phyloP scores from a whole-genome alignment of 2,329 filamentous ascomycete genomes.

The Corniculantispora saksenae region DNA sequence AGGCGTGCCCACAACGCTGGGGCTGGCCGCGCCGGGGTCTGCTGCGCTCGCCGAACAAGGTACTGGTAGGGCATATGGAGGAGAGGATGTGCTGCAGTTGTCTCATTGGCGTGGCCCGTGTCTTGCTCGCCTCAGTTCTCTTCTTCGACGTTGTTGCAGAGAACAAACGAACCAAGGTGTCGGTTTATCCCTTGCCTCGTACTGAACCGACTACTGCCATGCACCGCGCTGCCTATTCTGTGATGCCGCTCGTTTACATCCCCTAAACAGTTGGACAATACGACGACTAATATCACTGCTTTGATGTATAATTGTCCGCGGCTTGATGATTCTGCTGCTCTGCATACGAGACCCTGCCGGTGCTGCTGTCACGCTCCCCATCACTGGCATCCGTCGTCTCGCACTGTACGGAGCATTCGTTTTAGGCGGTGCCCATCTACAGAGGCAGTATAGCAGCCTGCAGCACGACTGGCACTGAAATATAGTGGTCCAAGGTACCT shows the following conservation, averaged over 20 bases:
- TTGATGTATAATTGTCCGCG: not conserved
- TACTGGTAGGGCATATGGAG: not conserved
- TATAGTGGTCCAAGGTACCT: no score
- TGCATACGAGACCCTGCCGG: not conserved
- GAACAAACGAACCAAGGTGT: not conserved
- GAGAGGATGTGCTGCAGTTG: conserved; percentile 1
- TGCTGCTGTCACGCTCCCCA: not conserved
- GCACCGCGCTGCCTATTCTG: not conserved
- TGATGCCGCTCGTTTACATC: not conserved
- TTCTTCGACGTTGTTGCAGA: not conserved
- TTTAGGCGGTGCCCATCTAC: not conserved
- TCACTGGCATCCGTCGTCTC: not conserved
- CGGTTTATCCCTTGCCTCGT: not conserved
- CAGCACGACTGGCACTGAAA: no score
- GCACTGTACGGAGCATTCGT: conserved; percentile 1
- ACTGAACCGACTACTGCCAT: not conserved
- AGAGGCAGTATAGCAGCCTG: not conserved
- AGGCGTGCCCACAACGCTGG: conserved; percentile 2
- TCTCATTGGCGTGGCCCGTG: not conserved
- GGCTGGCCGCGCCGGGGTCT: not conserved
- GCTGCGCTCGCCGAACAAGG: not conserved
- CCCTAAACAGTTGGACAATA: not conserved
- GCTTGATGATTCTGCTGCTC: not conserved
- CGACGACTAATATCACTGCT: not conserved
- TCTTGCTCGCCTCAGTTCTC: conserved; percentile 5